phyloP scores from a whole-genome alignment of 1,139 yeast genomes.

The Yamadazyma sp. region DNA sequence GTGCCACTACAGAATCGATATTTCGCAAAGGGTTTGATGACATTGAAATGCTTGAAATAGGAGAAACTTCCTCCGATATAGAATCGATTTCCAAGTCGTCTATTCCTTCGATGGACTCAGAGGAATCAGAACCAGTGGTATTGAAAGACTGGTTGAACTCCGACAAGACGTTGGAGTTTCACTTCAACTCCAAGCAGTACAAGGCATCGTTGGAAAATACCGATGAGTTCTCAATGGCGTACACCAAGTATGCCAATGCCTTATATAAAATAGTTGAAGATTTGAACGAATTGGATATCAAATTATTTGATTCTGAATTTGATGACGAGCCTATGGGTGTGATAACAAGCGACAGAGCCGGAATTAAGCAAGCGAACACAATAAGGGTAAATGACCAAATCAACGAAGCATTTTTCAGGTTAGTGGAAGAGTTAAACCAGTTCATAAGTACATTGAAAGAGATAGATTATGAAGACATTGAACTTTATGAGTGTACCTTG shows the following conservation, averaged over 20 bases:
- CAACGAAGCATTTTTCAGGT: conserved; percentile 27
- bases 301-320: conserved; percentile 18
- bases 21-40: conserved; percentile 28
- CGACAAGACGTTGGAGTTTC: conserved; percentile 27
- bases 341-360: conserved; percentile 21
- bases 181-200: conserved; percentile 29
- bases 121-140: conserved; percentile 18
- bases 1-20: not conserved
- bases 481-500: conserved; percentile 25
- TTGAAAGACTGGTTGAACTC: conserved; percentile 40
- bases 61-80: conserved; percentile 36
- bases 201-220: conserved; percentile 21
- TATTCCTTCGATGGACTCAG: conserved; percentile 14
- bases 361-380: conserved; percentile 12
- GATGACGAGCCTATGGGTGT: conserved; percentile 36
- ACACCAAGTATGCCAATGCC: conserved; percentile 29
- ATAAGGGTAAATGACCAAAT: conserved; percentile 16
- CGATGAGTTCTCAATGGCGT: conserved; percentile 21
- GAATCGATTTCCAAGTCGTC: conserved; percentile 29
- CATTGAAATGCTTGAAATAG: conserved; percentile 49
- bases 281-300: conserved; percentile 18
- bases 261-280: conserved; percentile 35
- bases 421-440: conserved; percentile 24
- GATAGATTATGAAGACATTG: conserved; percentile 17
- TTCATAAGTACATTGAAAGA: conserved; percentile 17